phyloP scores from a whole-genome alignment of 768 basidiomycete species.

The Lyophyllum decastes region DNA sequence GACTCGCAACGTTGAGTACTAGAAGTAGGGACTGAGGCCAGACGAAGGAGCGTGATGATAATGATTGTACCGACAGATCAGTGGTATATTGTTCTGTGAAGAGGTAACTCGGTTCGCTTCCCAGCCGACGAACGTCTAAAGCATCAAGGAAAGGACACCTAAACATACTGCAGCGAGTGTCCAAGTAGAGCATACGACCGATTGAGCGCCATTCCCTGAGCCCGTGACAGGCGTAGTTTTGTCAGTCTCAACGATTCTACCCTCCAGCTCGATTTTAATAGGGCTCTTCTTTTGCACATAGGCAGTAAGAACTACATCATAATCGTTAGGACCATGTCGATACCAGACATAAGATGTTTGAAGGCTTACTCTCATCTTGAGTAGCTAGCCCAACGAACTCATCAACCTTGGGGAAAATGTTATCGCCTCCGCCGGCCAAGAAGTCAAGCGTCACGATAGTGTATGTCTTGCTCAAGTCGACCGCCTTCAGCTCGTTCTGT shows the following conservation, averaged over 20 bases:
- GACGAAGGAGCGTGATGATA: background rate
- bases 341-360: background rate
- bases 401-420: slow-evolving; percentile 4
- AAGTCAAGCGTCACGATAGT: slow-evolving; percentile 3
- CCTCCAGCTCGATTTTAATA: background rate
- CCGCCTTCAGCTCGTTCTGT: background rate
- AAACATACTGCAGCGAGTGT: background rate
- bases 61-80: background rate
- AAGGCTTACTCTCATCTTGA: slow-evolving; percentile 4
- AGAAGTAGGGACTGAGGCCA: too few relatives aligned
- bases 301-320: background rate
- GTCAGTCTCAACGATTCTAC: background rate
- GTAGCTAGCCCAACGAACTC: background rate
- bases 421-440: slow-evolving; percentile 4
- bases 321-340: background rate
- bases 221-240: background rate
- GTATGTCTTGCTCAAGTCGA: background rate
- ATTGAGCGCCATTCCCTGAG: background rate
- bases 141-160: background rate
- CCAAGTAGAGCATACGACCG: background rate
- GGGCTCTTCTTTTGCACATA: background rate
- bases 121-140: background rate
- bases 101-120: too few relatives aligned
- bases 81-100: too few relatives aligned
- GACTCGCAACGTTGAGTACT: too few relatives aligned